Evolutionary conservation across 257 asterid species (phyloP).

Genomic region (Eustoma russellianum): DNA sequence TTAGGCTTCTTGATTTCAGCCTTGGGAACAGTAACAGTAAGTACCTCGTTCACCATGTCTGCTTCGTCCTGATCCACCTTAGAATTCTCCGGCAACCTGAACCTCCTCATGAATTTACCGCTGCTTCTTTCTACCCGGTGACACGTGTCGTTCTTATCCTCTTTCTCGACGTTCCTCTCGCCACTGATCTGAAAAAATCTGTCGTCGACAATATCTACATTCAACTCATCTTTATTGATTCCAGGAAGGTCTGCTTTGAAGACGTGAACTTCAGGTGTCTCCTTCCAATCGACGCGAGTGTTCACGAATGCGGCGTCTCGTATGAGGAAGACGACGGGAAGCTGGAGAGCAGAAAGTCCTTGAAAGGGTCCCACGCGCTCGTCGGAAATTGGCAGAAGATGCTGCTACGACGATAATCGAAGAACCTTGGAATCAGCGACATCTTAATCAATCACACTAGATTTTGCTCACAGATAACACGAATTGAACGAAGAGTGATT

Average conservation of each 20-base stretch:
- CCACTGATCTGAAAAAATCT: constrained; percentile 12
- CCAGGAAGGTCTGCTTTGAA: constrained; percentile 16
- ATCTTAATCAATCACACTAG: not conserved
- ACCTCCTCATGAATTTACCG: constrained; percentile 13
- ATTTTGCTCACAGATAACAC: too few relatives aligned
- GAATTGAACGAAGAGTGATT: too few relatives aligned
- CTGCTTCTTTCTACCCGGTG: constrained; percentile 16
- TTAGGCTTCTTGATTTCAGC: constrained; percentile 11
- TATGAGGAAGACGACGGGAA: not conserved
- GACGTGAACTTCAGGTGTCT: constrained; percentile 17
- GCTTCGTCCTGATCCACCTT: constrained; percentile 10
- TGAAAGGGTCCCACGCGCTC: constrained; percentile 12
- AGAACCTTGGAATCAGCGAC: constrained; percentile 13
- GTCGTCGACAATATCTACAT: constrained; percentile 12
- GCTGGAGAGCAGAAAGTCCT: constrained; percentile 4
- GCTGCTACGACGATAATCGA: constrained; percentile 6
- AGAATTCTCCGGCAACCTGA: constrained; percentile 12
- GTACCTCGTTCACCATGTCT: constrained; percentile 12
- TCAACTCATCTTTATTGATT: constrained; percentile 12
- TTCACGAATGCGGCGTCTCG: constrained; percentile 5
- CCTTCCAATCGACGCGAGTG: constrained; percentile 15
- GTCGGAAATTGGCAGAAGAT: constrained; percentile 2
- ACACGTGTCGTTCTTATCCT: constrained; percentile 15
- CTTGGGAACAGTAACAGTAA: constrained; percentile 12
- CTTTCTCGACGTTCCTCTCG: constrained; percentile 19